phyloP scores from a whole-genome alignment of 2,329 filamentous ascomycete species.

The Penicillium occitanis region DNA sequence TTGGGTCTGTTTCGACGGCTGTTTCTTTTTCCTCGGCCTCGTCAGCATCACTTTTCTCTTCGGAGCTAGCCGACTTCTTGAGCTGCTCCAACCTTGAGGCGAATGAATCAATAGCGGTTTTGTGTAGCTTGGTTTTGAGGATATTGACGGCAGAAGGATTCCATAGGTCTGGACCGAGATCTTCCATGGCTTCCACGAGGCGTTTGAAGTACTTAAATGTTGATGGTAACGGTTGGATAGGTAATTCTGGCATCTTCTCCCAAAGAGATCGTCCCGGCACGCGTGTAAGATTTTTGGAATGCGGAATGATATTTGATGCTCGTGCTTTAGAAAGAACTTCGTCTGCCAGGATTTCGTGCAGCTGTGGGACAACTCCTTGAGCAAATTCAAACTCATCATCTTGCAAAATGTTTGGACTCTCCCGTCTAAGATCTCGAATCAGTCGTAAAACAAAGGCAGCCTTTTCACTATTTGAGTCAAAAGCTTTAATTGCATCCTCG shows the following conservation, averaged over 20 bases:
- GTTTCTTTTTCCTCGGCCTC: background rate
- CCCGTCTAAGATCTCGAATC: constrained; percentile 69
- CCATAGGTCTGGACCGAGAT: constrained; percentile 77
- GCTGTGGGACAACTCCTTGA: constrained; percentile 58
- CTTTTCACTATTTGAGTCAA: constrained; percentile 52
- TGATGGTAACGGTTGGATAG: constrained; percentile 73
- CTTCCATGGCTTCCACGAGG: constrained; percentile 66
- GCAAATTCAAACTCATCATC: constrained; percentile 52
- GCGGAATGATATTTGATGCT: constrained; percentile 46
- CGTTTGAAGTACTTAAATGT: constrained; percentile 70
- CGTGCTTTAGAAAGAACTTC: constrained; percentile 49
- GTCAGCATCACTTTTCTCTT: constrained; percentile 4
- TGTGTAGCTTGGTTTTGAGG: constrained; percentile 61
- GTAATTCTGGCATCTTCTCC: constrained; percentile 74
- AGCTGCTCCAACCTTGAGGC: constrained; percentile 28
- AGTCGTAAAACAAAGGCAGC: constrained; percentile 67
- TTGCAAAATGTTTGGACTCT: constrained; percentile 56
- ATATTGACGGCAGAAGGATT: constrained; percentile 63
- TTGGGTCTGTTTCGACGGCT: constrained; percentile 4
- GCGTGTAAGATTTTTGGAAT: constrained; percentile 28
- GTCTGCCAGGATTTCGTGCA: constrained; percentile 63
- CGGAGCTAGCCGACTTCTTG: constrained; percentile 14
- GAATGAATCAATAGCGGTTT: constrained; percentile 45
- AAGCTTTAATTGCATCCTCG: constrained; percentile 48
- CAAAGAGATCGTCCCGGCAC: constrained; percentile 69